Base-by-base conservation (phyloP, 306 rosid species). In the Vigna nakashimae region DNA sequence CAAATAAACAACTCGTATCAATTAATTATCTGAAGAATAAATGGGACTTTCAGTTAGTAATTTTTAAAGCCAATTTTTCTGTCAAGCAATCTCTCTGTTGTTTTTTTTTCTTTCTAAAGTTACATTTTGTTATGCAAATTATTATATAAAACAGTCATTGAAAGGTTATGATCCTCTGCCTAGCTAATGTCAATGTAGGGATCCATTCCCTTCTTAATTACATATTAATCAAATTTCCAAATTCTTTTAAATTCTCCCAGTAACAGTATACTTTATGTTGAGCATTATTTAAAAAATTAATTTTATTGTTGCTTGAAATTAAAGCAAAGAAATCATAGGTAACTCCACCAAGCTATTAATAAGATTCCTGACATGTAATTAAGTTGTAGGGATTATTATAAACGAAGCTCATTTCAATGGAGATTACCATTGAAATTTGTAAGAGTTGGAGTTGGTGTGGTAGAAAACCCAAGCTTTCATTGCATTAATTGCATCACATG, bases 401-500 rank as follows among this genome's bases (percentile, higher is more conserved):
- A 76, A 85, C 82, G 76, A 88, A 80, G 75, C 87, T 83, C 45
- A 82, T 76, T 87, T 81, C 80, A 71, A 87, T 80, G 74, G 79
- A 42, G 71, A 76, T 74, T 77, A 78, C 36, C 50, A 76, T 56
- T 75, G 84, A 86, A 69, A 75, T 24, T 77, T 73, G 84, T 11
- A 20, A 2, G 52, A 68, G 77, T 76, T 69, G 70, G 55, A 66
- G 56, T 32, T 15, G 66, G 49, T 51, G 50, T 78, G 73, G 46
- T 46, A 65, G 49, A 83, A 89, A 84, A 51, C 78, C 84, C 55
- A 75, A 20, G 69, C 71, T 18, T 20, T 65, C 53, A 13, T 42
- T 65, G 97, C 90, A 84, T 89, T 93, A 82, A 87, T 84, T 85
- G 88, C 82, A 56, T 88, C 97, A 87, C 97, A 89, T 82, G 88